Conservation (phyloP, 2,329 filamentous ascomycete genomes). For the Phialocephala sp. region DNA sequence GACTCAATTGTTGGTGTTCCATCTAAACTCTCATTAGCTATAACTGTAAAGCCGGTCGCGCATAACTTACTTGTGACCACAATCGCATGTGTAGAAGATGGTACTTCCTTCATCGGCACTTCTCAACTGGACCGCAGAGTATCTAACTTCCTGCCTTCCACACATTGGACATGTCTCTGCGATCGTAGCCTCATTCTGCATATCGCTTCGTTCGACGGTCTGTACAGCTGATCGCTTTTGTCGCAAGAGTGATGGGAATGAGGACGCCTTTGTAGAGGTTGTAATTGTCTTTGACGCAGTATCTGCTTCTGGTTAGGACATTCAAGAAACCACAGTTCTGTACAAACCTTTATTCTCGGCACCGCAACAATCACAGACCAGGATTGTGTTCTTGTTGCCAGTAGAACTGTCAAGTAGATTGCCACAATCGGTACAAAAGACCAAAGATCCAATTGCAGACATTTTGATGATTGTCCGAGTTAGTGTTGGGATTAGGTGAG, state of each 20-base stretch:
- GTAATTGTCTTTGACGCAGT: constrained; percentile 76
- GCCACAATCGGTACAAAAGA: constrained; percentile 93
- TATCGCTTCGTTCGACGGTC: constrained; percentile 76
- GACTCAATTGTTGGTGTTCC: constrained; percentile 46
- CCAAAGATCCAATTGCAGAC: constrained; percentile 87
- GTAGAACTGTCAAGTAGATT: constrained; percentile 85
- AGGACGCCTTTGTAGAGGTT: constrained; percentile 84
- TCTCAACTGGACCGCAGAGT: constrained; percentile 82
- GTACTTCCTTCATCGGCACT: constrained; percentile 96
- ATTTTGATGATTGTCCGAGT: constrained; percentile 53
- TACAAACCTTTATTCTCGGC: constrained; percentile 78
- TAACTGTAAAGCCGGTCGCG: not conserved
- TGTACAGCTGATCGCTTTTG: constrained; percentile 88
- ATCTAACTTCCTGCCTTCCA: constrained; percentile 81
- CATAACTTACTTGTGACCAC: constrained; percentile 75
- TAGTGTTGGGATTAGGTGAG: constrained; percentile 3
- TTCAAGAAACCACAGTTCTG: constrained; percentile 1
- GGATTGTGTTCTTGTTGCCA: constrained; percentile 74
- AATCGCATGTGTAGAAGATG: constrained; percentile 88
- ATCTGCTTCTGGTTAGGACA: constrained; percentile 50
- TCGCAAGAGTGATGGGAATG: constrained; percentile 88
- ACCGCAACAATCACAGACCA: constrained; percentile 86
- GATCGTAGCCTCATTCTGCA: constrained; percentile 74
- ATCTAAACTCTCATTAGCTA: constrained; percentile 36
- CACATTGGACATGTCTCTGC: constrained; percentile 80